phyloP scores from a whole-genome alignment of 495 filamentous ascomycete species.

The Lasiosphaeria miniovina region DNA sequence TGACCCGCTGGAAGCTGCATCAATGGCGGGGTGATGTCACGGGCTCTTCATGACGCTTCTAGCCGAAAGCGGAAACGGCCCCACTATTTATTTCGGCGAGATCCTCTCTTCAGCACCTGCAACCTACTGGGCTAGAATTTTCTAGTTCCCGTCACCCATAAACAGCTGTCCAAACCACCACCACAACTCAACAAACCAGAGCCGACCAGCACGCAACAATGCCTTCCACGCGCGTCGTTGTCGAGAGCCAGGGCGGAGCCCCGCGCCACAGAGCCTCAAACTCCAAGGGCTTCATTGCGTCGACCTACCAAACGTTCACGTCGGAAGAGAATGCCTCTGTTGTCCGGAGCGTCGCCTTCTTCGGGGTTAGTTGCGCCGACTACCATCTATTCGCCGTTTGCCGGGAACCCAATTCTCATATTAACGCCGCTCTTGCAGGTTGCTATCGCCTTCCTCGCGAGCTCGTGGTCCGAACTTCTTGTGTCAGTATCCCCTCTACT shows the following conservation, averaged over 20 bases:
- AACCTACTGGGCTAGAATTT: background rate
- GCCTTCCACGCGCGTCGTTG: slow-evolving; percentile 38
- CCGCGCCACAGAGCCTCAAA: slow-evolving; percentile 19
- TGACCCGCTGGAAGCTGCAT: too few species aligned
- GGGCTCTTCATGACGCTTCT: too few species aligned
- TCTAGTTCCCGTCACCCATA: background rate
- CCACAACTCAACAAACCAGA: background rate
- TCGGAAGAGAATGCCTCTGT: slow-evolving; percentile 72
- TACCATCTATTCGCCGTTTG: background rate
- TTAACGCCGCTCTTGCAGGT: slow-evolving; percentile 44
- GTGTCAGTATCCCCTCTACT: slow-evolving; percentile 15
- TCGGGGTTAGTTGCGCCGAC: slow-evolving; percentile 57
- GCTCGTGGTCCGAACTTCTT: slow-evolving; percentile 60
- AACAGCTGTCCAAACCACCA: background rate
- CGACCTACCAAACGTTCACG: slow-evolving; percentile 61
- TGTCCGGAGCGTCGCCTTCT: slow-evolving; percentile 67
- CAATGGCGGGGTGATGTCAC: too few species aligned
- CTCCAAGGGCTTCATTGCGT: slow-evolving; percentile 39
- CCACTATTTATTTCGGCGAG: too few species aligned
- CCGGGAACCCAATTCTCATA: slow-evolving; percentile 12
- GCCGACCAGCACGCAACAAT: slow-evolving; percentile 24
- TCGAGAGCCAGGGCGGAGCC: slow-evolving; percentile 10
- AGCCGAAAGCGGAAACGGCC: too few species aligned
- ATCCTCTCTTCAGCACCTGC: too few species aligned
- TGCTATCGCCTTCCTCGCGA: slow-evolving; percentile 70